Percentiles rank a stretch among this genome's conserved stretches.
phyloP scores from a whole-genome alignment of 2,329 filamentous ascomycete species.

The Mycosphaerella sp. region DNA sequence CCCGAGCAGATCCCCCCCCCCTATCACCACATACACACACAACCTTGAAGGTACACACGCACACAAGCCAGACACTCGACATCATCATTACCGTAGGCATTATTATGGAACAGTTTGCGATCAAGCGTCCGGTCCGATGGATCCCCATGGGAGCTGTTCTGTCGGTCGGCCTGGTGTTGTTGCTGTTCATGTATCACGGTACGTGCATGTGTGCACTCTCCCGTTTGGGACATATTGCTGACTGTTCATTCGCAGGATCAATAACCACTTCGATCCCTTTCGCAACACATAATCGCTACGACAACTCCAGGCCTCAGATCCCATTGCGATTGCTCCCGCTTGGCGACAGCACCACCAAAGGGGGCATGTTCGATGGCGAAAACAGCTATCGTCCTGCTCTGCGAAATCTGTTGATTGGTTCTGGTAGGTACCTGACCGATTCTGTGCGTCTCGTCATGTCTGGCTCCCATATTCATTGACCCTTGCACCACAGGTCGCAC shows the following conservation, averaged over 20 bases:
- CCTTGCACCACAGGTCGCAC: not conserved
- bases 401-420: conserved; percentile 8
- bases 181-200: not conserved
- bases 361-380: conserved; percentile 1
- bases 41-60: too few relatives aligned
- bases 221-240: not conserved
- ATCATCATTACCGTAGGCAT: too few relatives aligned
- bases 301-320: not conserved
- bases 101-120: not conserved
- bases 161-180: not conserved
- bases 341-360: conserved; percentile 12
- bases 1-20: too few relatives aligned
- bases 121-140: not conserved
- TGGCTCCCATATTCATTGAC: not conserved
- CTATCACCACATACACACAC: too few relatives aligned
- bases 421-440: not conserved
- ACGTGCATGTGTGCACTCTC: not conserved
- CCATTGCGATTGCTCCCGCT: conserved; percentile 10
- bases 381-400: conserved; percentile 13
- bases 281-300: not conserved
- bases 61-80: too few relatives aligned
- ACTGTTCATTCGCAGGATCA: not conserved
- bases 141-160: not conserved
- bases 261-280: not conserved
- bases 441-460: not conserved